A percentile compares a stretch with the other conserved stretches of the same genome.
Evolutionary conservation across 805 yeast genomes (phyloP).

Genomic region (Pichia californica): DNA sequence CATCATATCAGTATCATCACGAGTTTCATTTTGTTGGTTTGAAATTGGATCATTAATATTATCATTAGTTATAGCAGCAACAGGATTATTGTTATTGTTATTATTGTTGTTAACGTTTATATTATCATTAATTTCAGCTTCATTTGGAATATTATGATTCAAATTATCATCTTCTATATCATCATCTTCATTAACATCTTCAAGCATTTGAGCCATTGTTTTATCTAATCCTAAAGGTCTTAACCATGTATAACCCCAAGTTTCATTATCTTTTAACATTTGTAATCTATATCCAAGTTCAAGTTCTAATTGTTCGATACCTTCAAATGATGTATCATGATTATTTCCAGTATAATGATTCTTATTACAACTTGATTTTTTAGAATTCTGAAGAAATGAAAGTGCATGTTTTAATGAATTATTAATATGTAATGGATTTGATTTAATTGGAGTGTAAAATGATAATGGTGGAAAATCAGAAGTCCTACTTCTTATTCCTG

Average conservation of each 20-base stretch:
- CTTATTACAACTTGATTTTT: conserved; percentile 13
- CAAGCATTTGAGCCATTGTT: conserved; percentile 39
- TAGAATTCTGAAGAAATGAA: neutral
- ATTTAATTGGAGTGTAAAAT: conserved; percentile 5
- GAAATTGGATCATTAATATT: neutral
- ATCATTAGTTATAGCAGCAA: neutral
- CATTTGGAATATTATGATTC: too few relatives aligned
- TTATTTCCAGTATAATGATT: neutral
- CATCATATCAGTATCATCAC: conserved; percentile 15
- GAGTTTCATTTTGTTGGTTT: neutral
- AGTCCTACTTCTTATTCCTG: conserved; percentile 14
- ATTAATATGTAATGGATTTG: conserved; percentile 8
- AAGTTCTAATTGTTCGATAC: conserved; percentile 10
- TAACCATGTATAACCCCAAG: conserved; percentile 22
- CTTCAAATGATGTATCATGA: conserved; percentile 5
- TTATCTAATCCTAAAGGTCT: conserved; percentile 46
- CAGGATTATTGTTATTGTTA: neutral
- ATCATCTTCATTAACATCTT: conserved; percentile 7
- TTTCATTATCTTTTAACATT: conserved; percentile 6
- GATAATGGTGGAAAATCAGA: conserved; percentile 14
- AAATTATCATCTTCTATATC: neutral
- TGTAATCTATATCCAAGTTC: conserved; percentile 13
- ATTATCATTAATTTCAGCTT: neutral
- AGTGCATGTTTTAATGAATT: neutral
- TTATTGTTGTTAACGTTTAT: neutral